phyloP scores from a whole-genome alignment of 1,139 yeast genomes.

The Magnusiomyces suaveolens region DNA sequence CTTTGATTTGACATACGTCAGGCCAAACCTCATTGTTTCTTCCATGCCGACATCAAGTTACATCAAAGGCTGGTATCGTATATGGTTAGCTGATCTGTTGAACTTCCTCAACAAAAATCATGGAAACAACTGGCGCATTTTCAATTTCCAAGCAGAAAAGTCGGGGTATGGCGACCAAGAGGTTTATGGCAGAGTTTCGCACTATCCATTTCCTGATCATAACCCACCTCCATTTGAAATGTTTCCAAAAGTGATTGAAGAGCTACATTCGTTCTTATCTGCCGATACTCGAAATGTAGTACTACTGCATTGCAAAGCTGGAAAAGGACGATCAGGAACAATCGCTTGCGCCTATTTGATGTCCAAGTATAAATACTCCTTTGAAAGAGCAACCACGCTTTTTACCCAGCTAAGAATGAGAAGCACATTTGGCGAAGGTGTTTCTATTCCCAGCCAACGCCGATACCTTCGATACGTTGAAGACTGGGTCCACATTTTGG shows the following conservation, averaged over 20 bases:
- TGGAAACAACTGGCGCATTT: conserved; percentile 55
- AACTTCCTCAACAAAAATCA: conserved; percentile 43
- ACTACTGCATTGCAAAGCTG: conserved; percentile 79
- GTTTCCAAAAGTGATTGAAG: conserved; percentile 38
- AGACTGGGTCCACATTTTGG: conserved; percentile 25
- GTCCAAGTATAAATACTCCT: conserved; percentile 33
- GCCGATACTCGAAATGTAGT: conserved; percentile 41
- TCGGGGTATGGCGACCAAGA: conserved; percentile 41
- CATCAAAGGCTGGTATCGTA: conserved; percentile 44
- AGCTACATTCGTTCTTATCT: conserved; percentile 39
- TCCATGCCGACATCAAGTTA: conserved; percentile 56
- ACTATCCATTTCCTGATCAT: conserved; percentile 65
- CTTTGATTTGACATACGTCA: conserved; percentile 57
- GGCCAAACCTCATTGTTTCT: conserved; percentile 53
- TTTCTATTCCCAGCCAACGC: conserved; percentile 61
- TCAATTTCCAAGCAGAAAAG: conserved; percentile 60
- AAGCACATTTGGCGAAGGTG: conserved; percentile 50
- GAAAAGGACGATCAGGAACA: conserved; percentile 86
- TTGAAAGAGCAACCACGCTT: conserved; percentile 40
- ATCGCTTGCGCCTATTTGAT: conserved; percentile 63
- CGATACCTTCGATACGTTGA: conserved; percentile 58
- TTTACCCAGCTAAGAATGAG: conserved; percentile 57
- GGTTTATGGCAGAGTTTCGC: conserved; percentile 31
- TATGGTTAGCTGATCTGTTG: conserved; percentile 44
- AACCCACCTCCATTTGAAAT: conserved; percentile 57